A percentile compares a stretch with the other conserved stretches of the same genome.
phyloP scores from a whole-genome alignment of 179 eudicot genomes.

The Beta macrorhiza region DNA sequence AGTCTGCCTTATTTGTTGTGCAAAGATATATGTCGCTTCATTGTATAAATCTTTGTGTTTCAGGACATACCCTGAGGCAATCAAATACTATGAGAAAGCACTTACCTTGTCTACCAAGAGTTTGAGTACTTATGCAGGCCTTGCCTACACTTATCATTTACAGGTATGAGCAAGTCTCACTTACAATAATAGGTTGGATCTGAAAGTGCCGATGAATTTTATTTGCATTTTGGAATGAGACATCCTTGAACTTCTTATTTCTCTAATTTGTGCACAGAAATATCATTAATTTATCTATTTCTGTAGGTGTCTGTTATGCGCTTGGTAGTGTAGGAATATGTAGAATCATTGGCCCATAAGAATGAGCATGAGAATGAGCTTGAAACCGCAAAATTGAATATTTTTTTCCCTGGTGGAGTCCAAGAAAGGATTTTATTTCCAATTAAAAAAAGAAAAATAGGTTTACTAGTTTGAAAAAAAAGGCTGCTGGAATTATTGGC shows the following conservation, averaged over 20 bases:
- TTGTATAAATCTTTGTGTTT: conserved; percentile 8
- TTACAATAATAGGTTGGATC: not conserved
- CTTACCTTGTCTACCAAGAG: conserved; percentile 87
- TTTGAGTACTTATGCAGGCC: conserved; percentile 92
- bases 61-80: conserved; percentile 88
- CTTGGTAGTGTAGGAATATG: not conserved
- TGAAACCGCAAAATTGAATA: not conserved
- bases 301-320: too few relatives aligned
- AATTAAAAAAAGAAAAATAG: not conserved
- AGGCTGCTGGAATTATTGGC: not conserved
- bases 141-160: conserved; percentile 92
- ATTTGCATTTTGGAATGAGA: not conserved
- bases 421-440: not conserved
- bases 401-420: not conserved
- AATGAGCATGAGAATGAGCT: not conserved
- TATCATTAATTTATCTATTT: too few relatives aligned
- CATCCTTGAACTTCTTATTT: not conserved
- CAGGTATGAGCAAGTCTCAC: conserved; percentile 48
- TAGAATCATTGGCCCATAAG: not conserved
- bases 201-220: not conserved
- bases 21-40: not conserved
- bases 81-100: conserved; percentile 80
- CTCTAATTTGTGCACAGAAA: not conserved
- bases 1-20: not conserved
- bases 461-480: not conserved